phyloP scores from a whole-genome alignment of 1,139 yeast species.

The Debaryomyces singareniensis region DNA sequence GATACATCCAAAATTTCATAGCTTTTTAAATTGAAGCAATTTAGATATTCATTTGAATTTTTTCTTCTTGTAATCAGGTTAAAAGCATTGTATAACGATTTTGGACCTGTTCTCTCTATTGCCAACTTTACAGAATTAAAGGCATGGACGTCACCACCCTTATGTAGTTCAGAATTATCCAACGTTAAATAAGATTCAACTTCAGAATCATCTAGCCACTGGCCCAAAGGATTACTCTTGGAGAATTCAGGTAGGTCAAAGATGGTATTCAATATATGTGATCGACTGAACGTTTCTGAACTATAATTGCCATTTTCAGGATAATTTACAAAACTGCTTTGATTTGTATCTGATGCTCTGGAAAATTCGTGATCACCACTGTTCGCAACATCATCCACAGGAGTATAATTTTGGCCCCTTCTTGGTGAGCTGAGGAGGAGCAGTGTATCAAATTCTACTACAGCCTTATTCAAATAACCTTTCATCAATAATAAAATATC shows the following conservation, averaged over 20 bases:
- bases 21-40: slow-evolving; percentile 26
- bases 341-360: background rate
- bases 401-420: background rate
- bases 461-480: slow-evolving; percentile 21
- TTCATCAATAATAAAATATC: slow-evolving; percentile 59
- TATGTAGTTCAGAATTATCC: slow-evolving; percentile 26
- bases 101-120: slow-evolving; percentile 13
- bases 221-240: slow-evolving; percentile 19
- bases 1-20: slow-evolving; percentile 72
- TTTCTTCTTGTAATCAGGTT: slow-evolving; percentile 10
- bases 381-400: background rate
- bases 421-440: too few species aligned
- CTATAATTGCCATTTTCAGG: background rate
- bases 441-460: slow-evolving; percentile 2
- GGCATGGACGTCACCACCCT: slow-evolving; percentile 28
- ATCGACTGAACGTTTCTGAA: background rate
- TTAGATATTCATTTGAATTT: slow-evolving; percentile 4
- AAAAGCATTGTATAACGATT: slow-evolving; percentile 17
- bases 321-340: background rate
- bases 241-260: slow-evolving; percentile 33
- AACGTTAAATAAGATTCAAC: slow-evolving; percentile 24
- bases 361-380: background rate
- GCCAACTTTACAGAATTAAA: slow-evolving; percentile 24
- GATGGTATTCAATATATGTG: slow-evolving; percentile 10
- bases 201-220: slow-evolving; percentile 15